Percentiles rank a stretch among this genome's conserved stretches.
Conservation (phyloP, 2,329 filamentous ascomycete genomes). For the Clarireedia paspali region DNA sequence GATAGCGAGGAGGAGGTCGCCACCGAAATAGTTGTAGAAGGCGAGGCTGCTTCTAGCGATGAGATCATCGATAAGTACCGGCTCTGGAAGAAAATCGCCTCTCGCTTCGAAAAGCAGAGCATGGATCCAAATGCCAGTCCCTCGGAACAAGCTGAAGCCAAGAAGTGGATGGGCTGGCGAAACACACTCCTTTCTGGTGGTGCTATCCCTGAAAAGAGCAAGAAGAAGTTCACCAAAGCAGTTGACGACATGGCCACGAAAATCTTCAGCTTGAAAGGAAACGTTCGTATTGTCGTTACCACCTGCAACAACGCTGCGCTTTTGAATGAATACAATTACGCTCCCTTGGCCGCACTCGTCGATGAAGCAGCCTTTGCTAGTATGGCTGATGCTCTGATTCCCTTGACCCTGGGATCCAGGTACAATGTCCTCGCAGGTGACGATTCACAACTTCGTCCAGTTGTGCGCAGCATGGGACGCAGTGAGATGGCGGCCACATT, state of each 20-base stretch:
- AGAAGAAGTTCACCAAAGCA: neutral
- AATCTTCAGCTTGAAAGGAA: neutral
- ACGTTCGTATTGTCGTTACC: constrained; percentile 7
- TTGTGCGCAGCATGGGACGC: neutral
- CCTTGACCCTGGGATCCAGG: neutral
- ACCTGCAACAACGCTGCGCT: constrained; percentile 7
- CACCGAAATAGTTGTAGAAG: neutral
- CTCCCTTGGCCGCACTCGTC: neutral
- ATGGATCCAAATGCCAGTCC: neutral
- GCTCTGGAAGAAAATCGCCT: neutral
- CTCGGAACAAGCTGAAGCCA: neutral
- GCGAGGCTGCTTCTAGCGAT: neutral
- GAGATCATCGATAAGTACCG: neutral
- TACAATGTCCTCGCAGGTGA: constrained; percentile 8
- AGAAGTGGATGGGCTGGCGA: neutral
- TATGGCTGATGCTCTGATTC: neutral
- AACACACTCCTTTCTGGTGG: neutral
- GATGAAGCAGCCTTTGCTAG: constrained; percentile 10
- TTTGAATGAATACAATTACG: neutral
- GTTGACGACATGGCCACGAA: neutral
- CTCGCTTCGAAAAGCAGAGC: neutral
- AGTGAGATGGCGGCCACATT: constrained; percentile 3
- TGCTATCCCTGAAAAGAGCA: neutral
- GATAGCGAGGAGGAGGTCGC: neutral
- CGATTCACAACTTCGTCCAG: constrained; percentile 3